Evolutionary conservation across 2,329 filamentous ascomycete species (phyloP).

Genomic region (Pestalotiopsis sp.): DNA sequence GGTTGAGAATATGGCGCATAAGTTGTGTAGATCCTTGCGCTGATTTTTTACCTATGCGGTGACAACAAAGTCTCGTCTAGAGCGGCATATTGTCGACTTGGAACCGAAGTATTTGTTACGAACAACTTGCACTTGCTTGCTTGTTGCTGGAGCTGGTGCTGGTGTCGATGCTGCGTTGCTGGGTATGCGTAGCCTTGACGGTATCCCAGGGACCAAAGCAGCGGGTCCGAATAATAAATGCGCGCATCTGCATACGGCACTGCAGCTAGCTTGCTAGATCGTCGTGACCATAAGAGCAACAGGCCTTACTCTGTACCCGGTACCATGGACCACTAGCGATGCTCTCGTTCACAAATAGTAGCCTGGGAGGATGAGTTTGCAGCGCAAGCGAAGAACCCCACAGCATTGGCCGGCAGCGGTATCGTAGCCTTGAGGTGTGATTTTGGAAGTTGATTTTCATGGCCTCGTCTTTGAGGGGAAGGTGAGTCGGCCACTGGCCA

Average conservation of each 20-base stretch:
- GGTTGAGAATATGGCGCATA: not conserved
- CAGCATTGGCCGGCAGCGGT: not conserved
- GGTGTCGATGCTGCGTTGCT: not conserved
- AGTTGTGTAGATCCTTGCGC: not conserved
- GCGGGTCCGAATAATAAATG: conserved; percentile 8
- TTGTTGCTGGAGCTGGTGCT: not conserved
- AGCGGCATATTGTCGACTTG: not conserved
- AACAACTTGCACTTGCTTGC: not conserved
- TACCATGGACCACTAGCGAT: too few species aligned
- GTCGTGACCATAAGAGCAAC: not conserved
- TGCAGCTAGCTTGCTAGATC: conserved; percentile 4
- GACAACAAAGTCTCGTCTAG: not conserved
- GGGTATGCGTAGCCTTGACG: not conserved
- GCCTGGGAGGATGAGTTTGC: not conserved
- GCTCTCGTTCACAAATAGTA: not conserved
- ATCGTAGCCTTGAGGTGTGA: not conserved
- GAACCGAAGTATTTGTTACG: not conserved
- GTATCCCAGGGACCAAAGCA: conserved; percentile 4
- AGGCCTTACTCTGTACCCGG: not conserved
- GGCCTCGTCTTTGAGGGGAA: too few species aligned
- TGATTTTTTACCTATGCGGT: not conserved
- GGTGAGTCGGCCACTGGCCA: too few species aligned
- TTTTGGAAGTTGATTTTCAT: not conserved
- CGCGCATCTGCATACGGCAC: conserved; percentile 5
- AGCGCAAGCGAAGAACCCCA: not conserved